Percentiles rank a stretch among this genome's conserved stretches.
phyloP scores from a whole-genome alignment of 2,329 filamentous ascomycete genomes.

The Knufia petricola region DNA sequence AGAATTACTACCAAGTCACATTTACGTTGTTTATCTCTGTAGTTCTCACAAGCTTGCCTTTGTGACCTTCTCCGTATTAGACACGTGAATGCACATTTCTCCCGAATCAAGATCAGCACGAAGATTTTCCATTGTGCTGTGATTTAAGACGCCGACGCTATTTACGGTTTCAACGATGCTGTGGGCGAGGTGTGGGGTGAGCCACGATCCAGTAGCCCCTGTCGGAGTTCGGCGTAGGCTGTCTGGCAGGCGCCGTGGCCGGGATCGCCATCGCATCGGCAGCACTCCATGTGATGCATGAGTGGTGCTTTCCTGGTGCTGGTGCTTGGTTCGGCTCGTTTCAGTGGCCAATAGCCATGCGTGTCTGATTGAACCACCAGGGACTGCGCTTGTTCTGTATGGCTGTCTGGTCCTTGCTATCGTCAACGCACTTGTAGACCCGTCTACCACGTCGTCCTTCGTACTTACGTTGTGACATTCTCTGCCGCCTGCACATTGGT shows the following conservation, averaged over 20 bases:
- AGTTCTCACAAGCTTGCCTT: too few relatives aligned
- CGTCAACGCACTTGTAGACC: too few relatives aligned
- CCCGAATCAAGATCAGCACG: too few relatives aligned
- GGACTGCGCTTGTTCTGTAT: conserved; percentile 2
- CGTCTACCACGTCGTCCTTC: neutral
- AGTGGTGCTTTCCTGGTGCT: neutral
- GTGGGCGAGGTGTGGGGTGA: too few relatives aligned
- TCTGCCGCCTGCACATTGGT: neutral
- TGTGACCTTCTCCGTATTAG: too few relatives aligned
- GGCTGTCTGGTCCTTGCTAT: neutral
- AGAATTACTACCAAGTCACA: too few relatives aligned
- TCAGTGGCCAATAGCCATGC: neutral
- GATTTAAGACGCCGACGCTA: too few relatives aligned
- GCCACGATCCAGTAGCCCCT: neutral
- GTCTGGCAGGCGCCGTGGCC: neutral
- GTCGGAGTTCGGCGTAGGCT: neutral
- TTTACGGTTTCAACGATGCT: neutral
- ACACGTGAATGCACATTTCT: too few relatives aligned
- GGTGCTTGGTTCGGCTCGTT: neutral
- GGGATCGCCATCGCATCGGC: neutral
- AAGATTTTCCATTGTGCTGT: too few relatives aligned
- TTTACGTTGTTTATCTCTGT: too few relatives aligned
- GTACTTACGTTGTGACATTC: neutral
- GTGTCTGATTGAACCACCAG: neutral
- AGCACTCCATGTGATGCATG: neutral